Percentiles rank a stretch among this genome's conserved stretches.
Evolutionary conservation across 2,329 filamentous ascomycete genomes (phyloP).

Genomic region (Fusarium hostae): DNA sequence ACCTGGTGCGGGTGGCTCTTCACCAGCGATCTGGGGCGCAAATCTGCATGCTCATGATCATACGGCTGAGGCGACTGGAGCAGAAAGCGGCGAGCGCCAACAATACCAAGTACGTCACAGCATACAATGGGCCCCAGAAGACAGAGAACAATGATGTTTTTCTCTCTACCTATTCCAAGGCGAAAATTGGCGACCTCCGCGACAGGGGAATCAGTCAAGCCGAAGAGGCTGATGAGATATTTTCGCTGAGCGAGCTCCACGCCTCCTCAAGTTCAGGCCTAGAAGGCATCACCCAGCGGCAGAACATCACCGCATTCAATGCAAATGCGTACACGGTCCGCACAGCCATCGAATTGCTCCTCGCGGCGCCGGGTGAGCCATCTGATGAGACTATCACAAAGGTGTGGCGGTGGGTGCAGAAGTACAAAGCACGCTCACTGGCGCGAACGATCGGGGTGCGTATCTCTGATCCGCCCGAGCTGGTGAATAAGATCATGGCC

Average conservation of each 20-base stretch:
- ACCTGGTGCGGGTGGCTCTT: not conserved
- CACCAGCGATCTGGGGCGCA: not conserved
- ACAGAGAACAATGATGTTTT: accelerated
- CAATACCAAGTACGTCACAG: accelerated
- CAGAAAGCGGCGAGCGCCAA: not conserved
- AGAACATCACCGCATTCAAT: not conserved
- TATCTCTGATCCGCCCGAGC: not conserved
- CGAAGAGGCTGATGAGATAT: not conserved
- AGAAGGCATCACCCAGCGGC: not conserved
- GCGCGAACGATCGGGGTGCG: not conserved
- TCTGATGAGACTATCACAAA: not conserved
- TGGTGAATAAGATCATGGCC: not conserved
- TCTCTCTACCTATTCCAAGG: not conserved
- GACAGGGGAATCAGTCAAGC: not conserved
- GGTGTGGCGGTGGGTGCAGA: not conserved
- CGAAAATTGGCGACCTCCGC: not conserved
- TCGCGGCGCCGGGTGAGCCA: not conserved
- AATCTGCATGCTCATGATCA: not conserved
- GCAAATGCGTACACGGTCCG: not conserved
- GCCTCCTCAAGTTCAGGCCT: not conserved
- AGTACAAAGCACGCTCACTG: not conserved
- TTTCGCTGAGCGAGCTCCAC: not conserved
- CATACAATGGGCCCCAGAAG: accelerated
- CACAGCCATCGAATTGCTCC: not conserved
- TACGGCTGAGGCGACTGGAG: not conserved